These are phyloP conservation scores for Rhypophila decipiens DNA, from an alignment of 495 filamentous ascomycete genomes.

Conservation along the genomic window DNA sequence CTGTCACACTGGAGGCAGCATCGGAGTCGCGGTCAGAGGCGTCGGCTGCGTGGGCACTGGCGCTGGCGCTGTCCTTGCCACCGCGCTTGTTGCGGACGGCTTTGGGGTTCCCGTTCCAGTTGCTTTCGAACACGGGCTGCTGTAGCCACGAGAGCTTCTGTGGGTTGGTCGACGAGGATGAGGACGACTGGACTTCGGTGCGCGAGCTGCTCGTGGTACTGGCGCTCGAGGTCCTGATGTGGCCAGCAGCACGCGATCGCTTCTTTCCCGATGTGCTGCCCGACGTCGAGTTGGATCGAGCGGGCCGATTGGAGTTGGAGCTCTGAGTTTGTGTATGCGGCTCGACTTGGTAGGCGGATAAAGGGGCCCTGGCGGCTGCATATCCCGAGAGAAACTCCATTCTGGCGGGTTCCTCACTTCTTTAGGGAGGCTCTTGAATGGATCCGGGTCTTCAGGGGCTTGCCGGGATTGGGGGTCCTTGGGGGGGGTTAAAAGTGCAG, in stretches of 20 bases:
- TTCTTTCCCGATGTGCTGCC: slow-evolving; percentile 16
- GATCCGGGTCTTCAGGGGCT: no score
- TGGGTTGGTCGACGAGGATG: neutral
- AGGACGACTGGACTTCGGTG: slow-evolving; percentile 14
- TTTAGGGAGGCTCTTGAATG: no score
- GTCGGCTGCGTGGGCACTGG: neutral
- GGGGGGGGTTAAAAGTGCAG: no score
- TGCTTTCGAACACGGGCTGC: slow-evolving; percentile 8
- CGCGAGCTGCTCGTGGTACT: slow-evolving; percentile 26
- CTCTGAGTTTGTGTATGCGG: slow-evolving; percentile 11
- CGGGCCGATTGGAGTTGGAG: slow-evolving; percentile 19
- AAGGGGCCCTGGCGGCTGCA: slow-evolving; percentile 28
- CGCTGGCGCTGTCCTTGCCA: neutral
- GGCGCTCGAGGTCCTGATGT: slow-evolving; percentile 25
- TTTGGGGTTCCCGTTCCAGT: slow-evolving; percentile 4
- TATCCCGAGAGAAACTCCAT: slow-evolving; percentile 33
- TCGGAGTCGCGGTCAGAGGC: slow-evolving; percentile 4
- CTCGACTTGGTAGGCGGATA: slow-evolving; percentile 29
- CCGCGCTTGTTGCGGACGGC: no score
- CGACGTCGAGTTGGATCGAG: slow-evolving; percentile 31
- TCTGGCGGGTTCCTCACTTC: slow-evolving; percentile 4
- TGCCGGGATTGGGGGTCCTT: no score
- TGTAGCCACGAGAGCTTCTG: slow-evolving; percentile 15
- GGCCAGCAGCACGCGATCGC: slow-evolving; percentile 22
- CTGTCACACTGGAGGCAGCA: slow-evolving; percentile 3